A percentile compares a stretch with the other conserved stretches of the same genome.
phyloP scores from a whole-genome alignment of 208 protist genomes.

The Crithidia brevicula region DNA sequence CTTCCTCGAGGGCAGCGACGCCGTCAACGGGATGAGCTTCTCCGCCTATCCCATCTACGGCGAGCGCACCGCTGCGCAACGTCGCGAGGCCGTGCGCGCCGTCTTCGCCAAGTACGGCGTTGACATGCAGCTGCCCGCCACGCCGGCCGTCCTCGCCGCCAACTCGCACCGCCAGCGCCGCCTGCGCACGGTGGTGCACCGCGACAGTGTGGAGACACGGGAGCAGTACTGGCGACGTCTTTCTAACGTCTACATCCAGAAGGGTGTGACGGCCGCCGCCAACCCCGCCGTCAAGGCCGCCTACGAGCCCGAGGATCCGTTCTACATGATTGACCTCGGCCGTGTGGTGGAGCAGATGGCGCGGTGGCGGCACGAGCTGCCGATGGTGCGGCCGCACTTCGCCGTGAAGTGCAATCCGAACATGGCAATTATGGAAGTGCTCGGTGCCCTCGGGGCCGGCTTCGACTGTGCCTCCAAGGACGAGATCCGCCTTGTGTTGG shows the following conservation, averaged over 20 bases:
- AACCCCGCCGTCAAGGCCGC: neutral
- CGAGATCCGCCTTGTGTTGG: conserved; percentile 64
- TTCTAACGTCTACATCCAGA: conserved; percentile 39
- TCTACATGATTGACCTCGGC: conserved; percentile 84
- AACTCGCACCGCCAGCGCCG: conserved; percentile 8
- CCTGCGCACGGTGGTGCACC: neutral
- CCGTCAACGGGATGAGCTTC: conserved; percentile 43
- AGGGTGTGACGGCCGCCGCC: conserved; percentile 14
- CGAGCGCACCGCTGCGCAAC: conserved; percentile 33
- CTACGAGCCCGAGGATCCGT: conserved; percentile 59
- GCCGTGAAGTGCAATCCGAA: conserved; percentile 88
- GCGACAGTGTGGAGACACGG: conserved; percentile 33
- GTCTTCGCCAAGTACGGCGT: conserved; percentile 36
- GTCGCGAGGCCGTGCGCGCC: conserved; percentile 34
- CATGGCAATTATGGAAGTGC: conserved; percentile 51
- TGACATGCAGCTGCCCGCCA: conserved; percentile 29
- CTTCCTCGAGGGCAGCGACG: conserved; percentile 48
- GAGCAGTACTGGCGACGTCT: conserved; percentile 63
- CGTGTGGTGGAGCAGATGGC: conserved; percentile 72
- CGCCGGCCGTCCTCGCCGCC: conserved; percentile 7
- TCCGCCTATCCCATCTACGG: conserved; percentile 52
- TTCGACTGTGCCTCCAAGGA: conserved; percentile 85
- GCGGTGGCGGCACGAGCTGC: conserved; percentile 63
- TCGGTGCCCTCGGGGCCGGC: conserved; percentile 66
- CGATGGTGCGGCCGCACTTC: conserved; percentile 79